A percentile compares a stretch with the other conserved stretches of the same genome.
These are phyloP conservation scores for Lentinula lateritia DNA, from an alignment of 768 basidiomycete species.

Conservation along the genomic window DNA sequence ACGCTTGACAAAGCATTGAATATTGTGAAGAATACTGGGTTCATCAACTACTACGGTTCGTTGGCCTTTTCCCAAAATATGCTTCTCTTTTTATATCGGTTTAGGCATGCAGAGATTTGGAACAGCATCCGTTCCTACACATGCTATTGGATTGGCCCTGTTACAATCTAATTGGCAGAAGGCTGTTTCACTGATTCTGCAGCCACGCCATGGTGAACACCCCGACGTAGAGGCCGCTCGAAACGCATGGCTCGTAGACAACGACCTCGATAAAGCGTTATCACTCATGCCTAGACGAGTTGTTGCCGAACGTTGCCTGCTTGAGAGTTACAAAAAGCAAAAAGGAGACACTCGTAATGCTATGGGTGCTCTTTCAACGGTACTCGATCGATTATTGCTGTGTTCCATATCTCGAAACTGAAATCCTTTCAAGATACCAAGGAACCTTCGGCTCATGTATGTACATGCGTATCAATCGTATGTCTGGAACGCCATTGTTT, in stretches of 20 bases:
- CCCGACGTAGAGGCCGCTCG: slow-evolving; percentile 83
- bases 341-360: slow-evolving; percentile 75
- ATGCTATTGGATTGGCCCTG: slow-evolving; percentile 87
- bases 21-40: slow-evolving; percentile 77
- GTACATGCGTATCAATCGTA: slow-evolving; percentile 98
- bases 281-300: slow-evolving; percentile 84
- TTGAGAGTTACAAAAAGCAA: slow-evolving; percentile 86
- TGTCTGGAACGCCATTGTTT: slow-evolving; percentile 96
- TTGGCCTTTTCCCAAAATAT: neutral
- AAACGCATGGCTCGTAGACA: slow-evolving; percentile 83
- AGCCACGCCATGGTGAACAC: slow-evolving; percentile 84
- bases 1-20: slow-evolving; percentile 71
- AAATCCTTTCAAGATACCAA: slow-evolving; percentile 68
- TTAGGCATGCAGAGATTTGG: slow-evolving; percentile 98
- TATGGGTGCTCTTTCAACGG: slow-evolving; percentile 83
- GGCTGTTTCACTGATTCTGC: slow-evolving; percentile 79
- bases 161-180: slow-evolving; percentile 87
- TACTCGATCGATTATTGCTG: slow-evolving; percentile 20
- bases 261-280: slow-evolving; percentile 76
- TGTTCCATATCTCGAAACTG: neutral
- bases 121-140: slow-evolving; percentile 93
- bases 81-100: slow-evolving; percentile 6
- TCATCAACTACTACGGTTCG: slow-evolving; percentile 96
- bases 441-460: slow-evolving; percentile 94
- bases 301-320: slow-evolving; percentile 88